A percentile compares a stretch with the other conserved stretches of the same genome.
phyloP scores from a whole-genome alignment of 1,139 yeast species.

The Chernovozyma aurita region DNA sequence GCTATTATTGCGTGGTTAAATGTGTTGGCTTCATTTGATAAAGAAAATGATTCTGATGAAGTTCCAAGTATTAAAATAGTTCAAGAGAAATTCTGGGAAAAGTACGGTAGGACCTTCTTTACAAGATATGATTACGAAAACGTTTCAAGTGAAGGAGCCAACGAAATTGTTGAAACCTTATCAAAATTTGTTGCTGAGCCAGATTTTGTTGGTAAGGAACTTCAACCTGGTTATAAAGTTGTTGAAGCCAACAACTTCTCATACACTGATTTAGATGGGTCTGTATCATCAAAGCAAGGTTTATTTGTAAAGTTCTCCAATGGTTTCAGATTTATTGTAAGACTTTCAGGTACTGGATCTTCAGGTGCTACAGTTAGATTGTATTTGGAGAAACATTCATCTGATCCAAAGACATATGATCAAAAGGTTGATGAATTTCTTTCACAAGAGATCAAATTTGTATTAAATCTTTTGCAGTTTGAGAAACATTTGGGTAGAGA shows the following conservation, averaged over 20 bases:
- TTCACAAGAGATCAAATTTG: slow-evolving; percentile 54
- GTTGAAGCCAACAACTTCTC: slow-evolving; percentile 83
- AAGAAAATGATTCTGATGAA: slow-evolving; percentile 51
- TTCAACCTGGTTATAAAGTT: slow-evolving; percentile 48
- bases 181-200: slow-evolving; percentile 27
- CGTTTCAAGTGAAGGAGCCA: slow-evolving; percentile 73
- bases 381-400: slow-evolving; percentile 80
- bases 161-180: slow-evolving; percentile 58
- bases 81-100: slow-evolving; percentile 83
- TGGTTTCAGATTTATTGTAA: slow-evolving; percentile 83
- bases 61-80: slow-evolving; percentile 68
- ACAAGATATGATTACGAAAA: slow-evolving; percentile 94
- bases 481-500: slow-evolving; percentile 74
- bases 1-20: slow-evolving; percentile 97
- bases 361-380: slow-evolving; percentile 96
- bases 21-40: slow-evolving; percentile 77
- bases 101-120: slow-evolving; percentile 96
- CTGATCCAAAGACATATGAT: slow-evolving; percentile 48
- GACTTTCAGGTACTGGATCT: slow-evolving; percentile 97
- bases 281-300: slow-evolving; percentile 90
- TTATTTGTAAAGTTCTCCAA: slow-evolving; percentile 74
- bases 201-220: slow-evolving; percentile 39
- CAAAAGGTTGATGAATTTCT: slow-evolving; percentile 68
- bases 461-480: slow-evolving; percentile 67
- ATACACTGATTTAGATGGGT: slow-evolving; percentile 92